Evolutionary conservation across 2,329 filamentous ascomycete genomes (phyloP).

Genomic region (Claviceps capensis): DNA sequence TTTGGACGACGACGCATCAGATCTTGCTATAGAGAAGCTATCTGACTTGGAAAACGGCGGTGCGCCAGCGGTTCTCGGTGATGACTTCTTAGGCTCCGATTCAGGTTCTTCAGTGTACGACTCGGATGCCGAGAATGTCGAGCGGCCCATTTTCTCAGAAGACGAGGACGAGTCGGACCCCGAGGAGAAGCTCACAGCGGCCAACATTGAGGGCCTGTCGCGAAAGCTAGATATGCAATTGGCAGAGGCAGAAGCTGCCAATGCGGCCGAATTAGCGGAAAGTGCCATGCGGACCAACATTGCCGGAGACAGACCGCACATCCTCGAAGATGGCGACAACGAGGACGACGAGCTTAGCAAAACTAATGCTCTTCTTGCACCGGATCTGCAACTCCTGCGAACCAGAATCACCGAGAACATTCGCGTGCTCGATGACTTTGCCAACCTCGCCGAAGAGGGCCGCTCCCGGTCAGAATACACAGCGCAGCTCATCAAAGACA

Average conservation of each 20-base stretch:
- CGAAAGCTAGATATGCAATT: conserved; percentile 67
- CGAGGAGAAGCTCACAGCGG: conserved; percentile 83
- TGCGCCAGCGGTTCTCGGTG: conserved; percentile 28
- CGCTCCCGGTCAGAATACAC: conserved; percentile 83
- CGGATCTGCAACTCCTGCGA: conserved; percentile 79
- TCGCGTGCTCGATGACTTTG: conserved; percentile 79
- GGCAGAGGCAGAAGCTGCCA: conserved; percentile 68
- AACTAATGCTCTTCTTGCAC: conserved; percentile 55
- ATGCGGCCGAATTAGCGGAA: conserved; percentile 74
- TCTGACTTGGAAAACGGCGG: conserved; percentile 28
- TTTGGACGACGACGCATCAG: conserved; percentile 30
- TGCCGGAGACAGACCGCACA: conserved; percentile 55
- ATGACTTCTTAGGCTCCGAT: conserved; percentile 45
- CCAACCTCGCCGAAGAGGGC: conserved; percentile 64
- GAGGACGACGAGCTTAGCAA: conserved; percentile 43
- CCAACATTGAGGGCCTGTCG: conserved; percentile 89
- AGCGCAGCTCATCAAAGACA: conserved; percentile 72
- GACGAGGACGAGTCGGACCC: conserved; percentile 81
- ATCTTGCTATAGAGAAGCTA: conserved; percentile 25
- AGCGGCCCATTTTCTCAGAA: conserved; percentile 74
- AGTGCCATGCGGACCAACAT: conserved; percentile 89
- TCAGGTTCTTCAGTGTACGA: conserved; percentile 51
- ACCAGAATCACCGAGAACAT: conserved; percentile 87
- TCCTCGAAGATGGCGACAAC: conserved; percentile 51
- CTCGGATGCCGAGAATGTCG: conserved; percentile 48